phyloP scores from a whole-genome alignment of 2,329 filamentous ascomycete genomes.

The Fusarium sp. region DNA sequence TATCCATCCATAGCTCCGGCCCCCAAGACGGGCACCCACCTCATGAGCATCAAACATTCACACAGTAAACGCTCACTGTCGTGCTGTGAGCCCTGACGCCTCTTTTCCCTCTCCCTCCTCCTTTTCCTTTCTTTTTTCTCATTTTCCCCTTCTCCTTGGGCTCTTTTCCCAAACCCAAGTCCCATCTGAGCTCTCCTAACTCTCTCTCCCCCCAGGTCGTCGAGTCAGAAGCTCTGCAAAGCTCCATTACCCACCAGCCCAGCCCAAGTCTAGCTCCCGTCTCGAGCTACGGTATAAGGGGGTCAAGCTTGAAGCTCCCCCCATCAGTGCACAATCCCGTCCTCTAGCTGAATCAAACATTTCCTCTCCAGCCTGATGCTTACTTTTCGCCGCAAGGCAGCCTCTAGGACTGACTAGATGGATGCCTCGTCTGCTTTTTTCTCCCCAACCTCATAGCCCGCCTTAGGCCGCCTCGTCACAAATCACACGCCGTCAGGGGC shows the following conservation, averaged over 20 bases:
- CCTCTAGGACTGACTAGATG: slow-evolving; percentile 6
- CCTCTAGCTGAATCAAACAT: not conserved
- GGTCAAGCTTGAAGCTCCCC: not conserved
- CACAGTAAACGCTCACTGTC: not conserved
- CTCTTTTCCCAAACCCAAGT: not conserved
- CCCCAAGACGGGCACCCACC: not conserved
- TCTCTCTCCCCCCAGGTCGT: not conserved
- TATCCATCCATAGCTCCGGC: not conserved
- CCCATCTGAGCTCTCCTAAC: not conserved
- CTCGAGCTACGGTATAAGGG: slow-evolving; percentile 2
- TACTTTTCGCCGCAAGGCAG: slow-evolving; percentile 14
- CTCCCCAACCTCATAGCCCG: not conserved
- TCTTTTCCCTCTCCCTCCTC: slow-evolving; percentile 11
- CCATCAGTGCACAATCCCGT: not conserved
- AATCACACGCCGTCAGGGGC: slow-evolving; percentile 21
- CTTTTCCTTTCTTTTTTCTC: not conserved
- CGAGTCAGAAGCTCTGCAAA: not conserved
- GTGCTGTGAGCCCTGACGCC: not conserved
- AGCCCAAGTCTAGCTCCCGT: not conserved
- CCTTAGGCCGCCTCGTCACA: slow-evolving; percentile 16
- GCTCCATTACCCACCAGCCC: not conserved
- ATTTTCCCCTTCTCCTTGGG: not conserved
- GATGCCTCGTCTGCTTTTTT: slow-evolving; percentile 13
- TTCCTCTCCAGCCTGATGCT: not conserved
- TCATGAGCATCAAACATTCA: not conserved